Base-by-base conservation (phyloP, 2,329 filamentous ascomycete species). In the Neopestalotiopsis sp. region DNA sequence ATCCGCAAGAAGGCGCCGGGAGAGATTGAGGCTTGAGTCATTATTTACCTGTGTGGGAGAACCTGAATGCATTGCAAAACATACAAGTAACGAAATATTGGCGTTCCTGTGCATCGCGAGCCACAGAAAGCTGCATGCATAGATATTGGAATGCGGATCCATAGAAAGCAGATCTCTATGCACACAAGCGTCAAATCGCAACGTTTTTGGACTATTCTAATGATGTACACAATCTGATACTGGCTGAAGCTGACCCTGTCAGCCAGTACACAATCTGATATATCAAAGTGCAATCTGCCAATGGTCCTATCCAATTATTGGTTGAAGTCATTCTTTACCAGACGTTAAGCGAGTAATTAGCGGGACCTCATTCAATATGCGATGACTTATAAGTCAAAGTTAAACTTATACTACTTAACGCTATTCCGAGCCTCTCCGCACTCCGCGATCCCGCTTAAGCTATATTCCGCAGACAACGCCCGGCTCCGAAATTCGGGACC, bases 401-500 rank as follows among this genome's bases (percentile, higher is more conserved):
- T 9, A 24, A 52, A 9, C 14, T 28, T 52, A 9, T 17, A 52
- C 45, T 20, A 20, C n/a, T 28, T 4, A 28, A 4, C 24, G 24
- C 24, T 28, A 28, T 28, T 28, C 24, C 24, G 24, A 52, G 6
- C 17, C 17, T 17, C 45, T 52, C 57, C 57, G 57, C 30, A 24
- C 61, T 40, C 61, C 61, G 40, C 40, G 40, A 49, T 64, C 30
- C 61, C 61, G 61, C 34, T 34, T 49, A 40, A 64, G 61, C 42
- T 64, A 34, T 64, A 45, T 64, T 64, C 61, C 61, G 61, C 61
- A 28, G 24, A 28, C 24, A 28, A 28, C 24, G 24, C 24, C 38
- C 61, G 38, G 61, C 40, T 64, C 61, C 61, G 61, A 64, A 45
- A 49, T 20, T 64, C 61, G 61, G 59, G 61, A 52, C 24, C 61